These are phyloP conservation scores for Clonostachys sp. DNA, from an alignment of 2,329 filamentous ascomycete species.

Conservation along the genomic window DNA sequence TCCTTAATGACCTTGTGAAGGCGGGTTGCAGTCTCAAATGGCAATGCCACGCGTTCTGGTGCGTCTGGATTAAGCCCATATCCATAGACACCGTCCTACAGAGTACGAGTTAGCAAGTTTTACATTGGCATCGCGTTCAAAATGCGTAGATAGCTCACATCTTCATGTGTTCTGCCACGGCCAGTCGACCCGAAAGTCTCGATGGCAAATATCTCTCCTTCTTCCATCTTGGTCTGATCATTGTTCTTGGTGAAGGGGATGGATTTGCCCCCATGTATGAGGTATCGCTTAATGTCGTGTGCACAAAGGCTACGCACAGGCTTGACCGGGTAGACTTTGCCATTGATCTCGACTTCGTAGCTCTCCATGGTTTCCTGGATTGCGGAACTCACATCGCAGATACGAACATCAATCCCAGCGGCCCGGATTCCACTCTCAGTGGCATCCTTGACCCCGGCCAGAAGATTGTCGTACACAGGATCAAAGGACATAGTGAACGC, in stretches of 20 bases:
- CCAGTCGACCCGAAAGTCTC: conserved; percentile 92
- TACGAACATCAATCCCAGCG: conserved; percentile 82
- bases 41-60: conserved; percentile 23
- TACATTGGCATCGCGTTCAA: no score
- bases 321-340: conserved; percentile 73
- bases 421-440: conserved; percentile 71
- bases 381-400: conserved; percentile 73
- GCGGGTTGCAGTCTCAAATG: conserved; percentile 48
- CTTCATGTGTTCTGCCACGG: conserved; percentile 73
- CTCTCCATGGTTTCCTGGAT: conserved; percentile 91
- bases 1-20: conserved; percentile 54
- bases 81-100: conserved; percentile 43
- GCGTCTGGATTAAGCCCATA: conserved; percentile 38
- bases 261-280: conserved; percentile 84
- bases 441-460: conserved; percentile 66
- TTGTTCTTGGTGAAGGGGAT: conserved; percentile 83
- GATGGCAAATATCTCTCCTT: conserved; percentile 87
- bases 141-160: conserved; percentile 44
- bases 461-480: conserved; percentile 65
- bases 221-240: conserved; percentile 90
- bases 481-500: conserved; percentile 75
- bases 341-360: conserved; percentile 78
- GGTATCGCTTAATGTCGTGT: conserved; percentile 80
- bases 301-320: conserved; percentile 78
- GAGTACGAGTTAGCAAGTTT: no score